A percentile compares a stretch with the other conserved stretches of the same genome.
phyloP scores from a whole-genome alignment of 1,284 basidiomycete genomes.

The Ceratobasidium papillatum region DNA sequence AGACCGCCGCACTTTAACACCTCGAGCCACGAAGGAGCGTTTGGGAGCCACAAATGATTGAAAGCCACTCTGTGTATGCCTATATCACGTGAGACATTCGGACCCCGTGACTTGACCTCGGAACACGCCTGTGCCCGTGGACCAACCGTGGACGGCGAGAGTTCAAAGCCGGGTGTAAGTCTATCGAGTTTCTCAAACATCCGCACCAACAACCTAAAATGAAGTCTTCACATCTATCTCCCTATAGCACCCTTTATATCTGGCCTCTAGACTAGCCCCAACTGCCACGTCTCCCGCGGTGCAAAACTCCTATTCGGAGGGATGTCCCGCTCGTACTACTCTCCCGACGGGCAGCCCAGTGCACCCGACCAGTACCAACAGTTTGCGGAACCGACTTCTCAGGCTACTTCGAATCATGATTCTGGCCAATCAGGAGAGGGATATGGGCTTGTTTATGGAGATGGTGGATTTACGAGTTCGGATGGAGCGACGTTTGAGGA shows the following conservation, averaged over 20 bases:
- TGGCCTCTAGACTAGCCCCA: not conserved
- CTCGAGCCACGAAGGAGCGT: not conserved
- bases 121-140: slow-evolving; percentile 36
- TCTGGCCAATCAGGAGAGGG: slow-evolving; percentile 19
- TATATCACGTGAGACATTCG: not conserved
- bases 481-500: slow-evolving; percentile 32
- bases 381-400: slow-evolving; percentile 15
- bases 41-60: not conserved
- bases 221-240: not conserved
- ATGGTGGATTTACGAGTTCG: slow-evolving; percentile 1
- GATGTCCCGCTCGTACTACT: slow-evolving; percentile 30
- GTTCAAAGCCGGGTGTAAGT: slow-evolving; percentile 23
- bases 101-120: slow-evolving; percentile 33
- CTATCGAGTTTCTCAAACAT: not conserved
- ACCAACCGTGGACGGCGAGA: slow-evolving; percentile 39
- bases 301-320: not conserved
- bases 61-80: not conserved
- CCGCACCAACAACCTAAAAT: slow-evolving; percentile 15
- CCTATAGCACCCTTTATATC: not conserved
- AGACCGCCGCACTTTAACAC: too few species aligned
- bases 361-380: slow-evolving; percentile 32
- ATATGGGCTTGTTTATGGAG: slow-evolving; percentile 24
- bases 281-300: slow-evolving; percentile 10
- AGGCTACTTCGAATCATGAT: slow-evolving; percentile 19
- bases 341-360: slow-evolving; percentile 24